A percentile compares a stretch with the other conserved stretches of the same genome.
Conservation (phyloP, 305 asterid genomes). For the Striga hermonthica region DNA sequence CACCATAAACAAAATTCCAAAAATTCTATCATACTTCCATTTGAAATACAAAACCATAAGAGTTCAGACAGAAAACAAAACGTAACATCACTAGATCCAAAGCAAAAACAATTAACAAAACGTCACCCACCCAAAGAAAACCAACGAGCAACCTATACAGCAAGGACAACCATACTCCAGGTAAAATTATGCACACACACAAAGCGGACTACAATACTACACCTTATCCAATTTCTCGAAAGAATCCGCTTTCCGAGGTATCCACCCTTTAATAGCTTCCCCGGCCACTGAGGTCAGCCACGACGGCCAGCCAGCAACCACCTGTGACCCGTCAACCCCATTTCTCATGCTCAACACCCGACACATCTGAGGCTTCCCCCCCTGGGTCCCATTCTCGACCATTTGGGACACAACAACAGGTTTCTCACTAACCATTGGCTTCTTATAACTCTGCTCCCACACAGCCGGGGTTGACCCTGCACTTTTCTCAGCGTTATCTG, state of each 20-base stretch:
- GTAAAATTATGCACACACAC: neutral
- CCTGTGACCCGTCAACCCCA: constrained; percentile 76
- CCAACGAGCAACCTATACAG: constrained; percentile 13
- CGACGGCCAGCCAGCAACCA: constrained; percentile 87
- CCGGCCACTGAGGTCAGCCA: constrained; percentile 86
- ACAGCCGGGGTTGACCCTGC: constrained; percentile 42
- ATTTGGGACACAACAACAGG: constrained; percentile 32
- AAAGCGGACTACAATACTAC: neutral
- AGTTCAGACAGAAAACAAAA: constrained; percentile 1
- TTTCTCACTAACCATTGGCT: constrained; percentile 44
- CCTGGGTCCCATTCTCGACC: constrained; percentile 31
- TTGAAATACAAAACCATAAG: constrained; percentile 6
- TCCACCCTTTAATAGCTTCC: constrained; percentile 91
- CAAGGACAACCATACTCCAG: neutral
- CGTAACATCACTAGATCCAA: neutral
- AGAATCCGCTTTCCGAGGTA: constrained; percentile 76
- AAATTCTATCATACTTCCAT: neutral
- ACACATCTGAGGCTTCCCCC: constrained; percentile 56
- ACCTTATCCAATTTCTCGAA: constrained; percentile 89
- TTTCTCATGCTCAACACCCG: constrained; percentile 53
- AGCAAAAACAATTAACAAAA: constrained; percentile 5
- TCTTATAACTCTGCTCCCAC: constrained; percentile 33
- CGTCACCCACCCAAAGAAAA: neutral
- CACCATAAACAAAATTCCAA: constrained; percentile 3
- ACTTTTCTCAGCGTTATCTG: constrained; percentile 53